Base-by-base conservation (phyloP, 1,284 basidiomycete species). In the Dichomitus squalens region DNA sequence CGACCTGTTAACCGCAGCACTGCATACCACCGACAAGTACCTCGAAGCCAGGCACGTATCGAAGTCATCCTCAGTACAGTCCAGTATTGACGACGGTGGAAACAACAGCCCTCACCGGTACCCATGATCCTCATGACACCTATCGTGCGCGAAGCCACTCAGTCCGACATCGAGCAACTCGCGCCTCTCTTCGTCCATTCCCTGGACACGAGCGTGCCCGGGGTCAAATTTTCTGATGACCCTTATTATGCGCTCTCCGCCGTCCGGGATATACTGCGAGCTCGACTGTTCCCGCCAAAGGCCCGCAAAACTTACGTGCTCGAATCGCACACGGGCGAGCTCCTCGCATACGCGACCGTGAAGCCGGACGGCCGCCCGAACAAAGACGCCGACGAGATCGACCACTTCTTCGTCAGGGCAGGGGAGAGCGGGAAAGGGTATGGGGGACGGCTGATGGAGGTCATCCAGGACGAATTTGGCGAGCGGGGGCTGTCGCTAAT, bases 331-430 rank as follows among this genome's bases (percentile, higher is more conserved):
- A 58, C 59, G 5, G 55, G 57, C 9, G 54, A 55, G 41, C 50
- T 59, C 29, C 41, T 60, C 23, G 59, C 44, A 9, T 61, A 61
- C 39, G 59, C 35, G 29, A 54, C 41, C 36, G 59, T 61, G 44
- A 59, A 61, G 50, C 52, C 53, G 9, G 41, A 39, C 20, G 47
- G 50, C 23, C 46, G 46, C 2, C 52, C 49, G 18, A 47, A 38
- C 4, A 44, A 34, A 0, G 52, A 54, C 20, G 49, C 34, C 21
- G 49, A 54, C 52, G 63, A 64, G 46, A 46, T 64, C 27, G 63
- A 59, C 49, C 61, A 59, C 55, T 49, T 64, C 47, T 64, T 59
- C 49, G 53, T 64, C 33, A 59, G 51, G 35, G 49, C 46, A 11
- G 59, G 48, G 7, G 44, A 55, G 36, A 52, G 49, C 18, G 53